phyloP scores from a whole-genome alignment of 2,329 filamentous ascomycete genomes.

The Colletotrichum sp. region DNA sequence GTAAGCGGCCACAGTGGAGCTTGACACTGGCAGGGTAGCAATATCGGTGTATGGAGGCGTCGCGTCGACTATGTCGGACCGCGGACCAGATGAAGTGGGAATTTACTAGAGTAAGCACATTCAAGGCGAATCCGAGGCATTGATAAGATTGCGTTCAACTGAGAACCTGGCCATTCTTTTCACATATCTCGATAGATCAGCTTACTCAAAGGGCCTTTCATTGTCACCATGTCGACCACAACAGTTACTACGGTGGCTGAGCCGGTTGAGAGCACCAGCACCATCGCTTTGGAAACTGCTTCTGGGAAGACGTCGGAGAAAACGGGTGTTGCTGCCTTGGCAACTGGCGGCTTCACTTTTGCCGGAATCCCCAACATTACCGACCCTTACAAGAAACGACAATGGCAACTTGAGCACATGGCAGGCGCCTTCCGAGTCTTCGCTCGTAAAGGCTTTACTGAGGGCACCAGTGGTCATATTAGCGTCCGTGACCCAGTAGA shows the following conservation, averaged over 20 bases:
- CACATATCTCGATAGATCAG: neutral
- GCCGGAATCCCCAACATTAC: conserved; percentile 62
- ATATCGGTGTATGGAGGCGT: neutral
- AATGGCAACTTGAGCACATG: conserved; percentile 44
- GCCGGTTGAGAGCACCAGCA: neutral
- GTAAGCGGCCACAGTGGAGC: neutral
- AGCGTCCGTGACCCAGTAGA: conserved; percentile 67
- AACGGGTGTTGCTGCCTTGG: neutral
- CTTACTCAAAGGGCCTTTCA: neutral
- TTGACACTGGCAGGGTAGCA: neutral
- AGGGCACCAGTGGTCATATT: conserved; percentile 71
- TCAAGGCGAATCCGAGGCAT: neutral
- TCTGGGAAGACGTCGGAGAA: neutral
- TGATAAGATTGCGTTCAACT: neutral
- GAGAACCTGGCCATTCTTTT: neutral
- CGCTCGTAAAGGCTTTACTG: conserved; percentile 55
- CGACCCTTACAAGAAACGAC: conserved; percentile 36
- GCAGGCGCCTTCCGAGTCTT: conserved; percentile 53
- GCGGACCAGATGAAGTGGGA: neutral
- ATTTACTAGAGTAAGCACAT: neutral
- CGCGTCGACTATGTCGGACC: neutral
- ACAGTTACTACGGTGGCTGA: neutral
- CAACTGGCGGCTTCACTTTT: conserved; percentile 36
- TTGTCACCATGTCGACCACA: neutral
- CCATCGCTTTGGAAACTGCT: neutral